These are phyloP conservation scores for Phallus indusiatus DNA, from an alignment of 768 basidiomycete species.

Conservation along the genomic window DNA sequence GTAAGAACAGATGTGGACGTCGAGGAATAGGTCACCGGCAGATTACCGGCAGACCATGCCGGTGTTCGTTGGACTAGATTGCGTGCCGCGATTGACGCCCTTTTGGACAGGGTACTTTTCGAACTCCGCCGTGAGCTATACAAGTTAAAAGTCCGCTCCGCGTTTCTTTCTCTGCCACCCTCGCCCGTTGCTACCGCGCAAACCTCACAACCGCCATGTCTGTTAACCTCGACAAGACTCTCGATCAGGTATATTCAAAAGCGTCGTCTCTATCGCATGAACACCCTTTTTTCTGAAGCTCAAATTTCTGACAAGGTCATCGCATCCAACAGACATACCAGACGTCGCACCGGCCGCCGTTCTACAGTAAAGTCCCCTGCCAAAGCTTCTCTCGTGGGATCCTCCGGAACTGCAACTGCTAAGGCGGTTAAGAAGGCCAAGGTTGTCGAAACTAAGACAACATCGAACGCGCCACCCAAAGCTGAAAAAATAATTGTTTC, in stretches of 20 bases:
- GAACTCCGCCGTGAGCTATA: too few species aligned
- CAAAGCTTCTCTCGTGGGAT: slow-evolving; percentile 43
- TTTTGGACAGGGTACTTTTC: too few species aligned
- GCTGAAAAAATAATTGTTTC: slow-evolving; percentile 94
- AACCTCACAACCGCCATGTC: background rate
- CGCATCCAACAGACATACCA: slow-evolving; percentile 4
- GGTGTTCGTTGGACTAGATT: too few species aligned
- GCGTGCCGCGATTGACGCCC: too few species aligned
- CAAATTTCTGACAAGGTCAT: background rate
- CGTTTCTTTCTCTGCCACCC: background rate
- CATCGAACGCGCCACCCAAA: slow-evolving; percentile 23
- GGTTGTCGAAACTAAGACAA: slow-evolving; percentile 24
- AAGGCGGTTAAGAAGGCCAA: slow-evolving; percentile 32
- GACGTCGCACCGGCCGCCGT: slow-evolving; percentile 31
- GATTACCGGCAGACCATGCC: background rate
- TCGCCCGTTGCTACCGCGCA: background rate
- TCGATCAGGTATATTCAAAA: slow-evolving; percentile 3
- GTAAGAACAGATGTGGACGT: background rate
- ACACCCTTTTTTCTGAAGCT: background rate
- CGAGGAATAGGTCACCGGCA: background rate
- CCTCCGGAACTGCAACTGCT: slow-evolving; percentile 39
- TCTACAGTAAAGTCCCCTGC: slow-evolving; percentile 30
- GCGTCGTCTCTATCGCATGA: background rate
- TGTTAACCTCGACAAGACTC: slow-evolving; percentile 3
- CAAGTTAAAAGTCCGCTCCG: slow-evolving; percentile 2